A percentile compares a stretch with the other conserved stretches of the same genome.
Evolutionary conservation across 768 basidiomycete species (phyloP).

Genomic region (Hericium erinaceus): DNA sequence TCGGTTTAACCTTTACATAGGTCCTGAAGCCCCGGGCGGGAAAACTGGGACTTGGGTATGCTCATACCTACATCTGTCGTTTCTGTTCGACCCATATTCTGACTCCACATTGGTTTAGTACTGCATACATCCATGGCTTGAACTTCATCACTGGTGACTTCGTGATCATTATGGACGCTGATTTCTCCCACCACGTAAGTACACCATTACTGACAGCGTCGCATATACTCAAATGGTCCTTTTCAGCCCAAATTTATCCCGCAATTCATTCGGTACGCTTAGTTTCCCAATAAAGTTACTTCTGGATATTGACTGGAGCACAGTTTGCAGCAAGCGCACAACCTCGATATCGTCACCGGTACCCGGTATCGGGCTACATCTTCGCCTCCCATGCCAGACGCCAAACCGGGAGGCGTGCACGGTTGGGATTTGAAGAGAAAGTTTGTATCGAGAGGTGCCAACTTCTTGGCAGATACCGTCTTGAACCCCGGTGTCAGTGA

Average conservation of each 20-base stretch:
- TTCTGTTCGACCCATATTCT: background rate
- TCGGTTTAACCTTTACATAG: constrained; percentile 26
- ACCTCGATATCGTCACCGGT: constrained; percentile 89
- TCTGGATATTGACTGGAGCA: constrained; percentile 1
- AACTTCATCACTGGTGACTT: constrained; percentile 87
- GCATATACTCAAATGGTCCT: background rate
- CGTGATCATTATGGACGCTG: constrained; percentile 95
- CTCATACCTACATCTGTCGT: constrained; percentile 10
- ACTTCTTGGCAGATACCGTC: constrained; percentile 82
- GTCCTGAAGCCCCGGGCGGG: constrained; percentile 80
- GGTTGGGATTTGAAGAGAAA: constrained; percentile 92
- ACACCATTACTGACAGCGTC: background rate
- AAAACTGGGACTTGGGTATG: constrained; percentile 82
- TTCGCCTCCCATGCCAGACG: constrained; percentile 44
- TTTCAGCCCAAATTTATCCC: constrained; percentile 88
- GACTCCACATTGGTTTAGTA: constrained; percentile 36
- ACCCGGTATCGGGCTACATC: constrained; percentile 72
- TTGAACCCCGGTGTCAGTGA: constrained; percentile 83
- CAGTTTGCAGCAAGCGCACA: constrained; percentile 77
- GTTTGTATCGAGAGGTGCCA: constrained; percentile 80
- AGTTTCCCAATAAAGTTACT: background rate
- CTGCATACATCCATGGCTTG: constrained; percentile 88
- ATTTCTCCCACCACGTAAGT: constrained; percentile 89
- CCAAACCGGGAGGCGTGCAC: constrained; percentile 76
- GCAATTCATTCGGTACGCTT: constrained; percentile 69